A percentile compares a stretch with the other conserved stretches of the same genome.
phyloP scores from a whole-genome alignment of 1,139 yeast genomes.

The Candida neerlandica region DNA sequence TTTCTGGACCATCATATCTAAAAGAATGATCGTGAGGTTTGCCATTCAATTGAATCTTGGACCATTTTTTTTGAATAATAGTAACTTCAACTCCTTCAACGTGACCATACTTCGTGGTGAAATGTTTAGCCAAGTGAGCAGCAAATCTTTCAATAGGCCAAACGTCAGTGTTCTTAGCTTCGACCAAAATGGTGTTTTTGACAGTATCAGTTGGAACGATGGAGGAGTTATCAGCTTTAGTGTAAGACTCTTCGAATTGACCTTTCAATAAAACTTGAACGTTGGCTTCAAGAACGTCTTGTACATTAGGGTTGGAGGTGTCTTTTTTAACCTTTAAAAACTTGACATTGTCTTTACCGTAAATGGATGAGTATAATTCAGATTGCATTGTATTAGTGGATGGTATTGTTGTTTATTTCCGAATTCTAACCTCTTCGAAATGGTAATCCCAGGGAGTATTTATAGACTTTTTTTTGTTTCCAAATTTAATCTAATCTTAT shows the following conservation, averaged over 20 bases:
- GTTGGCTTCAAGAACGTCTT: conserved; percentile 83
- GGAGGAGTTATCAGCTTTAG: conserved; percentile 83
- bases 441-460: not conserved
- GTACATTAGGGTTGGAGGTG: conserved; percentile 65
- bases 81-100: conserved; percentile 70
- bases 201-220: conserved; percentile 94
- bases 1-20: conserved; percentile 80
- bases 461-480: not conserved
- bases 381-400: conserved; percentile 8
- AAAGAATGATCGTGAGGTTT: conserved; percentile 81
- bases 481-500: not conserved
- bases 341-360: conserved; percentile 92
- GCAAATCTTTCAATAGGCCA: conserved; percentile 94
- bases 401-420: conserved; percentile 1
- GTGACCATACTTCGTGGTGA: conserved; percentile 72
- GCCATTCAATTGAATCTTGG: conserved; percentile 66
- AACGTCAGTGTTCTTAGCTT: conserved; percentile 77
- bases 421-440: not conserved
- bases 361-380: conserved; percentile 53
- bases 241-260: conserved; percentile 74
- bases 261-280: conserved; percentile 77
- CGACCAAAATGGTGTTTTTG: conserved; percentile 80
- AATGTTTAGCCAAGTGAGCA: conserved; percentile 80
- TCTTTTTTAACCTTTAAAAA: conserved; percentile 85
- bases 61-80: conserved; percentile 77